Evolutionary conservation across 164 flowering plant genomes (phyloP).

Genomic region (Berberis vulgaris): DNA sequence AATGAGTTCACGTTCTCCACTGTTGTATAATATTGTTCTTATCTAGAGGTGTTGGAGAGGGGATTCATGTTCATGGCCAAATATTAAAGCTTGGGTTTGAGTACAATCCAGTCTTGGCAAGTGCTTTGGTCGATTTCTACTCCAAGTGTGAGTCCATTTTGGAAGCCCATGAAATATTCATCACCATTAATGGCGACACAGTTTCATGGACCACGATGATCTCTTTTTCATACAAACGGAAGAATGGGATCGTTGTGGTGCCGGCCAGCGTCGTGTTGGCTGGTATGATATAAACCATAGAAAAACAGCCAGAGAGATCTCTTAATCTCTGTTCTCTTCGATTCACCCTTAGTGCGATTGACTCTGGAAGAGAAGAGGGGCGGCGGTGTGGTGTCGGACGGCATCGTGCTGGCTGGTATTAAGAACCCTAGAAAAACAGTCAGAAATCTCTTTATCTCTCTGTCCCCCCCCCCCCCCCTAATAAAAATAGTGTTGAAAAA

Average conservation of each 20-base stretch:
- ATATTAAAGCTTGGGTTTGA: slow-evolving; percentile 36
- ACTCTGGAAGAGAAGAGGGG: too few relatives aligned
- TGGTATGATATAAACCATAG: too few relatives aligned
- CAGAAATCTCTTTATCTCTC: too few relatives aligned
- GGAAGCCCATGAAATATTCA: slow-evolving; percentile 29
- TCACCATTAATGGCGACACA: slow-evolving; percentile 21
- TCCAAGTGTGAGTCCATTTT: slow-evolving; percentile 26
- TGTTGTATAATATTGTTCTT: slow-evolving; percentile 31
- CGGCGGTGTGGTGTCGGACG: too few relatives aligned
- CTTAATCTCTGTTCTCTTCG: too few relatives aligned
- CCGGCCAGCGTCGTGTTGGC: too few relatives aligned
- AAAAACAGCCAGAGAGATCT: too few relatives aligned
- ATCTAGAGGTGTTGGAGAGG: slow-evolving; percentile 21
- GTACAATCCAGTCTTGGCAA: slow-evolving; percentile 22
- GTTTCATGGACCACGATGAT: slow-evolving; percentile 47
- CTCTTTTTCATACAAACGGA: slow-evolving; percentile 25
- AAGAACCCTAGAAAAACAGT: too few relatives aligned
- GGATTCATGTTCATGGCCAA: slow-evolving; percentile 25
- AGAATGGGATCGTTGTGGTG: slow-evolving; percentile 15
- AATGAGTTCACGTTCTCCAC: slow-evolving; percentile 45
- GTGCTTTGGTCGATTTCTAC: slow-evolving; percentile 40
- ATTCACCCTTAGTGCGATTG: too few relatives aligned
- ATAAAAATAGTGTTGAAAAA: too few relatives aligned
- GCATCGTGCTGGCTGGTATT: too few relatives aligned
- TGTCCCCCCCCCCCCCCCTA: too few relatives aligned